phyloP scores from a whole-genome alignment of 345 rosid species.

The Conringia planisiliqua region DNA sequence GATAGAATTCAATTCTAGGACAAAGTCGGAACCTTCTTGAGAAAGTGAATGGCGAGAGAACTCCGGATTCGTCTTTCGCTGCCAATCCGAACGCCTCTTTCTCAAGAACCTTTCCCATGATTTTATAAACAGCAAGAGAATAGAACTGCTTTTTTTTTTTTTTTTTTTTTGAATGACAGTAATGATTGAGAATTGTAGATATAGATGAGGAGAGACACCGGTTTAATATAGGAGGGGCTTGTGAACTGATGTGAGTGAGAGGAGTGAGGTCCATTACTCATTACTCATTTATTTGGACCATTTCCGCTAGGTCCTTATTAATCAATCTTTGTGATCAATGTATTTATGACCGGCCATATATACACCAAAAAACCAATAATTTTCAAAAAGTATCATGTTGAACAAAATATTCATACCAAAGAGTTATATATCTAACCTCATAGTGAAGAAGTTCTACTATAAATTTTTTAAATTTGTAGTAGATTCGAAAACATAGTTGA shows the following conservation, averaged over 20 bases:
- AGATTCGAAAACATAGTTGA: not conserved
- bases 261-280: not conserved
- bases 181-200: constrained; percentile 10
- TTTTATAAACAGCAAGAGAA: not conserved
- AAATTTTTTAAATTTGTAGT: too few relatives aligned
- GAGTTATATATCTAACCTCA: too few relatives aligned
- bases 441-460: not conserved
- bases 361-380: too few relatives aligned
- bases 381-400: not conserved
- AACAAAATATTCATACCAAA: too few relatives aligned
- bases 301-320: not conserved
- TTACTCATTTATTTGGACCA: not conserved
- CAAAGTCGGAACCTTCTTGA: constrained; percentile 41
- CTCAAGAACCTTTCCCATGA: constrained; percentile 23
- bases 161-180: not conserved
- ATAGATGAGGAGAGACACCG: not conserved
- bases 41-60: constrained; percentile 44
- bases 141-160: not conserved
- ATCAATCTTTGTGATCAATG: not conserved
- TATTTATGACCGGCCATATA: not conserved
- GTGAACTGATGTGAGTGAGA: not conserved
- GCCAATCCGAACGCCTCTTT: constrained; percentile 49
- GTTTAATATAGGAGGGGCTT: not conserved
- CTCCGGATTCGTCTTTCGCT: constrained; percentile 42
- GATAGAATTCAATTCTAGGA: not conserved